Percentiles rank a stretch among this genome's conserved stretches.
Conservation (phyloP, 2,329 filamentous ascomycete species). For the Rhynchosporium secalis region DNA sequence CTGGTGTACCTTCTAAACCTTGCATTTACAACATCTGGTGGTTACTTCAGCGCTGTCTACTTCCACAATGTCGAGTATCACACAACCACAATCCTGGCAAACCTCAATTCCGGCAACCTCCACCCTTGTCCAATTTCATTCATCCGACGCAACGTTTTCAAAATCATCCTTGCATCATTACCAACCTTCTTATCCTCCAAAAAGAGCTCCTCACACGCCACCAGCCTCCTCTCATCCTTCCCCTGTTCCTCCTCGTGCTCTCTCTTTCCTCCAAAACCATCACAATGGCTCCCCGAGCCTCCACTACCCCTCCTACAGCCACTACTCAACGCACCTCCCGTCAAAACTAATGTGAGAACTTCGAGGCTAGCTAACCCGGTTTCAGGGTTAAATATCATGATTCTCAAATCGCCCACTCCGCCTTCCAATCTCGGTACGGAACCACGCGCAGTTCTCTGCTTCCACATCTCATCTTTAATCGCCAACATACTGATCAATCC, state of each 20-base stretch:
- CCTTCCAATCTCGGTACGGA: conserved; percentile 10
- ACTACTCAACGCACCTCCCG: conserved; percentile 1
- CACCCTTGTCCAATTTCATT: conserved; percentile 10
- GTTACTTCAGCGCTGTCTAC: not conserved
- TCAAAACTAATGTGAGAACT: conserved; percentile 10
- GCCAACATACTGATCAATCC: not conserved
- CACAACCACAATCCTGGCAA: conserved; percentile 5
- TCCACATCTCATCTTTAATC: conserved; percentile 15
- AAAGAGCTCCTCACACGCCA: not conserved
- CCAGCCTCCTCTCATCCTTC: not conserved
- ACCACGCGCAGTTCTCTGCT: not conserved
- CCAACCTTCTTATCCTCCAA: conserved; percentile 7
- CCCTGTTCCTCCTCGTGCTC: not conserved
- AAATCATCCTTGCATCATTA: conserved; percentile 6
- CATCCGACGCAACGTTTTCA: conserved; percentile 9
- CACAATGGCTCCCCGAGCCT: not conserved
- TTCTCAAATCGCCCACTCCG: conserved; percentile 5
- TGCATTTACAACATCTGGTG: too few species aligned
- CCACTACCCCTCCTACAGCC: not conserved
- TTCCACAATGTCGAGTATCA: not conserved
- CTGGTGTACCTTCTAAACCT: too few species aligned
- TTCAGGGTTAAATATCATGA: conserved; percentile 14
- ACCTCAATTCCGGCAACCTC: conserved; percentile 15
- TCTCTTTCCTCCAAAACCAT: not conserved
- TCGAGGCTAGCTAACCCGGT: conserved; percentile 4